These are phyloP conservation scores for Pichia californica DNA, from an alignment of 805 yeast genomes.

Conservation along the genomic window DNA sequence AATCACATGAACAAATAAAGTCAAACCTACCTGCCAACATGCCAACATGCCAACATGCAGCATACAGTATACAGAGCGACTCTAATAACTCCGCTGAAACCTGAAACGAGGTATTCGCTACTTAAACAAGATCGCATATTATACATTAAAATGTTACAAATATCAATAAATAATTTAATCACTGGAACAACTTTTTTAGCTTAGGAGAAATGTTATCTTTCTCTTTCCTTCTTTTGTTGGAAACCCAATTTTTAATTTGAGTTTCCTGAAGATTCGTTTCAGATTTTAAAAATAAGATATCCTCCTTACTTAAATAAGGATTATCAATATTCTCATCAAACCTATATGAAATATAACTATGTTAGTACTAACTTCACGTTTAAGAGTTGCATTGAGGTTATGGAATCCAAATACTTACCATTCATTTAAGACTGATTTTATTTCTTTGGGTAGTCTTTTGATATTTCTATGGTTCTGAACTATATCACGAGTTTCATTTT, in stretches of 20 bases:
- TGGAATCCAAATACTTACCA: too few relatives aligned
- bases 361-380: too few relatives aligned
- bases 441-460: slow-evolving; percentile 4
- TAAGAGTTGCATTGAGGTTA: too few relatives aligned
- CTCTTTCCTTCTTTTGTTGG: slow-evolving; percentile 9
- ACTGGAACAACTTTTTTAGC: not conserved
- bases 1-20: too few relatives aligned
- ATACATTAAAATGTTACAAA: not conserved
- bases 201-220: slow-evolving; percentile 1
- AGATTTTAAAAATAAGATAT: slow-evolving; percentile 1
- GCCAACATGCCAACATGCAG: too few relatives aligned
- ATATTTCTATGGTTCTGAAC: not conserved
- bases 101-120: too few relatives aligned
- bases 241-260: slow-evolving; percentile 11
- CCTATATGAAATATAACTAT: not conserved
- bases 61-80: too few relatives aligned
- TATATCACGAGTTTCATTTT: too few relatives aligned
- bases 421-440: not conserved
- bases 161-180: not conserved
- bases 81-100: too few relatives aligned
- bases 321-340: slow-evolving; percentile 7
- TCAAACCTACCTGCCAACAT: too few relatives aligned
- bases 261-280: slow-evolving; percentile 2
- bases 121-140: too few relatives aligned
- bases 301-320: slow-evolving; percentile 9